Evolutionary conservation across 2,329 filamentous ascomycete genomes (phyloP), one percentile per base, ranked within the genome.

Genomic region (Chaetoscypha palmicola): DNA sequence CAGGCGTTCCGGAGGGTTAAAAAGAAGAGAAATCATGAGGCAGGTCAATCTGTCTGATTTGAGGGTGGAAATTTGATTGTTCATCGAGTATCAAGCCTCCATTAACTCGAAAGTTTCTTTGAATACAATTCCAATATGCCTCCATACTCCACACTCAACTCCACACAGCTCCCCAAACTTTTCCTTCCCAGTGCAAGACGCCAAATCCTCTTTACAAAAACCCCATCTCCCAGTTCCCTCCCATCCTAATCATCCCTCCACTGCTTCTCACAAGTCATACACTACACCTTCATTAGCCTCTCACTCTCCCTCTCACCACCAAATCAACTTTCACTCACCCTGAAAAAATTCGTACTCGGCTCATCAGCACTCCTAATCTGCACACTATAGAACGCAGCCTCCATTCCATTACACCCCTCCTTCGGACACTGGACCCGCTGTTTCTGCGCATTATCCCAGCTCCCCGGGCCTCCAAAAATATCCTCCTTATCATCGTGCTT

Each of bases 331-430:
- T 12, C 12, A 55, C 67, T 43, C 60, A 87, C 85, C 77, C 89
- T 92, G 68, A 83, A 94, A 67, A 97, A 97, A 48, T 81, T 91
- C 54, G 92, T 98, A 86, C 95, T 96, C 48, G 92, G 92, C 73
- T 98, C 92, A 68, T 98, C 92, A 41, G 92, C 92, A 72, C 88
- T 94, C 57, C 92, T 81, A 68, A 97, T 97, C 74, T 98, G 92
- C 57, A 97, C 81, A 72, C 95, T 88, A 71, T 90, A 94, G 71
- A 91, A 97, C 52, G 90, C 94, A 3, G 92, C 92, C 69, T 88
- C 80, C 48, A 79, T 75, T 51, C 88, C 88, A 60, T 86, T 75
- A 71, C 92, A 98, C 45, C 74, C 74, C 31, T 89, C 81, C 50
- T 81, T 81, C 20, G 86, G 80, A 65, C 92, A 98, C 74, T 92